Conservation (phyloP, 371 early-diverging fungal genomes). For the Mucor saturninus region DNA sequence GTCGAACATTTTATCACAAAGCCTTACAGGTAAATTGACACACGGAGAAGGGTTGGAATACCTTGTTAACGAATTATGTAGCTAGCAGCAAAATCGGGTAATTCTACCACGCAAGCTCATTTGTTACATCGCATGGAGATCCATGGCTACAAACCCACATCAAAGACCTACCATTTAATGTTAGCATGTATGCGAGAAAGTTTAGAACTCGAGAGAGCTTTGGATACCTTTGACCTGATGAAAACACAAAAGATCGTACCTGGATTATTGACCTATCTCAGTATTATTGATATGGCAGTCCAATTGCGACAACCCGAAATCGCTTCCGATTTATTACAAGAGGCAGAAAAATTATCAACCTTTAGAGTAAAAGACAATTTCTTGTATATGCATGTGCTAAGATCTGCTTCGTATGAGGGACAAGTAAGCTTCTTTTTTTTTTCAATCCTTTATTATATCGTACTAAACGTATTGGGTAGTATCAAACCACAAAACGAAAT, state of each 20-base stretch:
- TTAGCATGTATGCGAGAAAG: constrained; percentile 40
- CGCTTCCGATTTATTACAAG: constrained; percentile 46
- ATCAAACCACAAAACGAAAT: constrained; percentile 39
- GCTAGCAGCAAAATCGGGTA: constrained; percentile 31
- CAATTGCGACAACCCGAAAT: constrained; percentile 22
- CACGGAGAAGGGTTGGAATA: background rate
- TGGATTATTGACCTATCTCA: constrained; percentile 19
- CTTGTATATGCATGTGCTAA: constrained; percentile 42
- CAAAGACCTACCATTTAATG: constrained; percentile 28
- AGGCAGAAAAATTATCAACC: constrained; percentile 41
- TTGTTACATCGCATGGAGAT: constrained; percentile 36
- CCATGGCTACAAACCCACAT: constrained; percentile 16
- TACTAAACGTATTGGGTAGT: constrained; percentile 30
- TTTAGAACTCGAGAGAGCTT: constrained; percentile 41
- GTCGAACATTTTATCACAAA: constrained; percentile 23
- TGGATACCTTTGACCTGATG: constrained; percentile 49
- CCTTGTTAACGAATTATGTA: background rate
- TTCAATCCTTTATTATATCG: background rate
- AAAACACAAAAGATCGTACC: constrained; percentile 17
- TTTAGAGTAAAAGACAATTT: constrained; percentile 31
- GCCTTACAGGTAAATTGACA: constrained; percentile 33
- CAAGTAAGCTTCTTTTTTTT: constrained; percentile 40
- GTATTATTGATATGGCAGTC: constrained; percentile 29
- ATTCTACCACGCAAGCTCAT: constrained; percentile 28
- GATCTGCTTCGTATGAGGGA: constrained; percentile 51